Evolutionary conservation across 495 filamentous ascomycete genomes (phyloP), one percentile per base, ranked within the genome.

Genomic region (Aspergillus campestris): DNA sequence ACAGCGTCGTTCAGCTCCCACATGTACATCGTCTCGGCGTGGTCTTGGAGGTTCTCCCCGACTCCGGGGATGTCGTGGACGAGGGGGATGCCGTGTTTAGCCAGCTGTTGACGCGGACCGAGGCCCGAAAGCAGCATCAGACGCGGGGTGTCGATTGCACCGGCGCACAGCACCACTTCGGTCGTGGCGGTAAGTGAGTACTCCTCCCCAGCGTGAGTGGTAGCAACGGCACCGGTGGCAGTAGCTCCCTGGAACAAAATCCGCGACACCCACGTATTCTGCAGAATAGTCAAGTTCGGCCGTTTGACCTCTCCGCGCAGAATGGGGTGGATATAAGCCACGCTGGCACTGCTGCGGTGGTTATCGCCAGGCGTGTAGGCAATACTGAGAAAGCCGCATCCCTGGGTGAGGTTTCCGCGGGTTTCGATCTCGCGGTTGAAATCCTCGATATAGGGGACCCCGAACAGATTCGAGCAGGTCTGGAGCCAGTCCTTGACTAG

Each of bases 321-420:
- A 45, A 92, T 88, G 14, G 87, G 87, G 55, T 92, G 87, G 58
- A 92, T 86, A 58, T 92, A 92, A 11, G 87, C 87, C 3, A 92
- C 87, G 53, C 78, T 83, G 40, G 87, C 84, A 58, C 83, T 87
- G 70, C 82, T 86, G 36, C 87, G 75, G 46, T 74, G 76, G 49
- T 86, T 85, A 53, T 85, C 75, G 51, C 89, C 85, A 0, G 86
- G 86, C 59, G 89, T 88, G 66, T 89, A 92, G 30, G 83, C 74
- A 31, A 92, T 78, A 33, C 79, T 85, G 74, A 92, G 89, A 71
- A 90, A 92, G 13, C 87, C 87, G 3, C 87, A 84, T 43, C 83
- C 80, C 57, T 82, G 70, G 39, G 80, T 77, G 44, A 92, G 62
- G 31, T 78, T 73, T 8, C 86, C 86, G 12, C 74, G 81, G 31